These are phyloP conservation scores for Leucosporidium yakuticum DNA, from an alignment of 768 basidiomycete genomes.

Conservation along the genomic window DNA sequence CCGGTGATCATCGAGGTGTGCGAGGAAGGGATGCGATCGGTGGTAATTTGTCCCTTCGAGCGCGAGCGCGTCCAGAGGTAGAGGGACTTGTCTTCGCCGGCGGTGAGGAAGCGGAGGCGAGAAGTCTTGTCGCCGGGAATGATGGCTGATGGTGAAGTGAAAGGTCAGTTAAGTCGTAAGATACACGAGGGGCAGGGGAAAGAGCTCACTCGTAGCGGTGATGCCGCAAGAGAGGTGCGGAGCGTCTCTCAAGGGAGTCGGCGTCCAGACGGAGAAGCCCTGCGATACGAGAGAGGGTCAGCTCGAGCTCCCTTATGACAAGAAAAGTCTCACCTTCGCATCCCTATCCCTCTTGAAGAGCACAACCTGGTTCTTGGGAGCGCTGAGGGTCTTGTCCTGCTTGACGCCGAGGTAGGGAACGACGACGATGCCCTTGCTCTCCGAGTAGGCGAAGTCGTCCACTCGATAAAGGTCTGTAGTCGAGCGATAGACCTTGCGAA, in stretches of 20 bases:
- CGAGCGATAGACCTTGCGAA: constrained; percentile 11
- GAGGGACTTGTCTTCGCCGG: constrained; percentile 29
- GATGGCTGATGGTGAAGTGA: constrained; percentile 2
- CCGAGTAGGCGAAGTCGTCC: constrained; percentile 21
- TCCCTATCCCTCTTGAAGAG: constrained; percentile 8
- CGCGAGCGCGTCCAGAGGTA: constrained; percentile 24
- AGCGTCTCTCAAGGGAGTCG: no score
- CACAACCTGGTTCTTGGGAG: constrained; percentile 23
- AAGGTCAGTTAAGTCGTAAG: constrained; percentile 5
- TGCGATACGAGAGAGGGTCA: background rate
- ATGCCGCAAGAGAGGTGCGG: no score
- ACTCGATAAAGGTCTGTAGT: constrained; percentile 14
- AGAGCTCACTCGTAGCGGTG: no score
- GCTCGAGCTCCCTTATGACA: background rate
- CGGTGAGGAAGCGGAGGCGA: constrained; percentile 21
- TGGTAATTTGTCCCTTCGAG: constrained; percentile 11
- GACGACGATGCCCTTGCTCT: constrained; percentile 21
- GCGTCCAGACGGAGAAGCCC: background rate
- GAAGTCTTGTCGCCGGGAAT: background rate
- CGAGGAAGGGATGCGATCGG: constrained; percentile 4
- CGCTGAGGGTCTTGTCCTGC: background rate
- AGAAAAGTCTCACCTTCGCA: background rate
- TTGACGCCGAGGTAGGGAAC: constrained; percentile 19
- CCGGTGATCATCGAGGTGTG: constrained; percentile 23
- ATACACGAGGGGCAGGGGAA: constrained; percentile 7